Evolutionary conservation across 805 yeast species (phyloP).

Genomic region (Sugiyamaella valdiviana): DNA sequence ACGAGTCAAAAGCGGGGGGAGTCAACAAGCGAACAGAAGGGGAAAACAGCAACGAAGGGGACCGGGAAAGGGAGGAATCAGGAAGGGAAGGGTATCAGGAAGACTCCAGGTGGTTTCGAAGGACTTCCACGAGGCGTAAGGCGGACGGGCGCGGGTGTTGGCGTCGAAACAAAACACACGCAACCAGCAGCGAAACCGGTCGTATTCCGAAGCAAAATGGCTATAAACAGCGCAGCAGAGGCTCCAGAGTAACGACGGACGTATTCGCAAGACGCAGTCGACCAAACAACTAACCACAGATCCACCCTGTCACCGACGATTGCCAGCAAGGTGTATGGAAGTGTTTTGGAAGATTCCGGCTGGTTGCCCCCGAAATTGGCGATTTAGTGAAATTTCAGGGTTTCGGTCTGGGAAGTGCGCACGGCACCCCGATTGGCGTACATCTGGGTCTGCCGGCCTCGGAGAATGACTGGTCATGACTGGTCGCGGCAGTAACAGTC

Average conservation of each 20-base stretch:
- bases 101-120: neutral
- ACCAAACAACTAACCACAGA: neutral
- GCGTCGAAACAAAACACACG: neutral
- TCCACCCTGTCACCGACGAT: neutral
- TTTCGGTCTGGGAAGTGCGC: neutral
- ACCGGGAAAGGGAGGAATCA: neutral
- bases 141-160: neutral
- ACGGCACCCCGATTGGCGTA: neutral
- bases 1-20: neutral
- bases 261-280: neutral
- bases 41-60: neutral
- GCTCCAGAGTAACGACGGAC: neutral
- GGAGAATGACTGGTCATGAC: too few relatives aligned
- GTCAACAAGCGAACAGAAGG: neutral
- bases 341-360: neutral
- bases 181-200: neutral
- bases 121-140: neutral
- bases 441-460: neutral
- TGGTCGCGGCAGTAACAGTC: too few relatives aligned
- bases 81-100: neutral
- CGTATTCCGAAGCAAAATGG: neutral
- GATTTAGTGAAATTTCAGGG: neutral
- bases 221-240: neutral
- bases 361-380: neutral
- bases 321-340: neutral